phyloP scores from a whole-genome alignment of 768 basidiomycete species.

The Tylopilus vinaceipallidus region DNA sequence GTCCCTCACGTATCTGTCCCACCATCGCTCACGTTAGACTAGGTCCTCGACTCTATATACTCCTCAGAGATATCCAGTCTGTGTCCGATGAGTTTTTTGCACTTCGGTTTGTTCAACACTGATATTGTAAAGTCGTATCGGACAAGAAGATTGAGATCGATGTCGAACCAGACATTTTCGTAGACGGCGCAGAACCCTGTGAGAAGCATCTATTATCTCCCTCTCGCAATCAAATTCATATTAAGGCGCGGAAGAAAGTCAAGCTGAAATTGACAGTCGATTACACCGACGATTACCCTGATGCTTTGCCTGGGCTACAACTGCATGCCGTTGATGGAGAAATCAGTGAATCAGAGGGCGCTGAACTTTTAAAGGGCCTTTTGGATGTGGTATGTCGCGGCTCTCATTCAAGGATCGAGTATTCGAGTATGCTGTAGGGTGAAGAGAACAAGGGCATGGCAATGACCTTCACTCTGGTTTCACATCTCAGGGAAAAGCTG shows the following conservation, averaged over 20 bases:
- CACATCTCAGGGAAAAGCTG: constrained; percentile 78
- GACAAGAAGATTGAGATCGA: constrained; percentile 80
- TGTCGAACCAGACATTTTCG: constrained; percentile 80
- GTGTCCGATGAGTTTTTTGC: constrained; percentile 42
- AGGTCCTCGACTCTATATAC: constrained; percentile 96
- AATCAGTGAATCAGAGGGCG: constrained; percentile 56
- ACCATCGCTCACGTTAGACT: constrained; percentile 12
- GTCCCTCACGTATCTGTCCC: constrained; percentile 6
- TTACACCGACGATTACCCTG: constrained; percentile 84
- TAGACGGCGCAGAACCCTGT: constrained; percentile 60
- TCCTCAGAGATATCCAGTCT: constrained; percentile 89
- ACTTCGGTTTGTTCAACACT: constrained; percentile 44
- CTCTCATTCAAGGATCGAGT: background rate
- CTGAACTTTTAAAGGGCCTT: constrained; percentile 54
- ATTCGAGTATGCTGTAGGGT: constrained; percentile 43
- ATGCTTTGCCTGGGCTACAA: constrained; percentile 70
- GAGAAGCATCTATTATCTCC: constrained; percentile 19
- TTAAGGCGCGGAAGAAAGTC: constrained; percentile 50
- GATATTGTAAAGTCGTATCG: constrained; percentile 75
- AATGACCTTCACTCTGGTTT: constrained; percentile 95
- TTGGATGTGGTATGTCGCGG: constrained; percentile 49
- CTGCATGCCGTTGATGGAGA: constrained; percentile 65
- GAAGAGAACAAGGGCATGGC: constrained; percentile 92
- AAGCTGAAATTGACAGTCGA: constrained; percentile 67
- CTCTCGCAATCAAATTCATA: constrained; percentile 10